Evolutionary conservation across 306 rosid species (phyloP).

Genomic region (Prunus campanulata): DNA sequence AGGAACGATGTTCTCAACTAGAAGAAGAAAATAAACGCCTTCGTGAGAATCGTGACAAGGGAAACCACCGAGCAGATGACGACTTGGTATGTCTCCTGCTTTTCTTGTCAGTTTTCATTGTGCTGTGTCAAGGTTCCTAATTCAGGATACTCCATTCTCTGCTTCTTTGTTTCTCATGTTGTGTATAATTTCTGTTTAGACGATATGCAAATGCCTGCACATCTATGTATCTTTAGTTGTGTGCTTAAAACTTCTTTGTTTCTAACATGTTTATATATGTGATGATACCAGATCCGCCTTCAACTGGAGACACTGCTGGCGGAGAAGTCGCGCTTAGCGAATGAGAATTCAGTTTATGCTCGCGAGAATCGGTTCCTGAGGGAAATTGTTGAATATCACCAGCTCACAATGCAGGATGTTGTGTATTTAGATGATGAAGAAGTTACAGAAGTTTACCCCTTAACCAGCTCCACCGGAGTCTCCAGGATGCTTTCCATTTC

Average conservation of each 20-base stretch:
- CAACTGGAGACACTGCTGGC: constrained; percentile 93
- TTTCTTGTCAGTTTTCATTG: neutral
- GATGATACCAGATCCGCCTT: constrained; percentile 60
- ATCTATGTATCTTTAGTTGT: too few relatives aligned
- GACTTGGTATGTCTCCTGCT: constrained; percentile 62
- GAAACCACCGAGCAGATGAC: constrained; percentile 71
- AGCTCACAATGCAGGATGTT: constrained; percentile 93
- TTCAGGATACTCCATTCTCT: neutral
- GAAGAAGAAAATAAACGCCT: constrained; percentile 92
- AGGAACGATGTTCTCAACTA: constrained; percentile 85
- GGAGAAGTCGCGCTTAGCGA: constrained; percentile 87
- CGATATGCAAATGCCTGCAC: too few relatives aligned
- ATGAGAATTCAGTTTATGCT: constrained; percentile 79
- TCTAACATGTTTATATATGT: neutral
- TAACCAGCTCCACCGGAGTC: constrained; percentile 32
- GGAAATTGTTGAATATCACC: constrained; percentile 96
- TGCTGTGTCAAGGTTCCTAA: neutral
- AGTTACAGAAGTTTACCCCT: constrained; percentile 77
- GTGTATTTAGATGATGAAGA: constrained; percentile 88
- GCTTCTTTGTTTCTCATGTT: neutral
- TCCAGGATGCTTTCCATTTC: constrained; percentile 40
- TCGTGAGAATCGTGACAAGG: constrained; percentile 74
- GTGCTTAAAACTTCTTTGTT: neutral
- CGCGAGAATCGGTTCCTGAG: constrained; percentile 91
- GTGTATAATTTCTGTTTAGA: neutral